phyloP scores from a whole-genome alignment of 768 basidiomycete species.

The Agaricus subrufescens region DNA sequence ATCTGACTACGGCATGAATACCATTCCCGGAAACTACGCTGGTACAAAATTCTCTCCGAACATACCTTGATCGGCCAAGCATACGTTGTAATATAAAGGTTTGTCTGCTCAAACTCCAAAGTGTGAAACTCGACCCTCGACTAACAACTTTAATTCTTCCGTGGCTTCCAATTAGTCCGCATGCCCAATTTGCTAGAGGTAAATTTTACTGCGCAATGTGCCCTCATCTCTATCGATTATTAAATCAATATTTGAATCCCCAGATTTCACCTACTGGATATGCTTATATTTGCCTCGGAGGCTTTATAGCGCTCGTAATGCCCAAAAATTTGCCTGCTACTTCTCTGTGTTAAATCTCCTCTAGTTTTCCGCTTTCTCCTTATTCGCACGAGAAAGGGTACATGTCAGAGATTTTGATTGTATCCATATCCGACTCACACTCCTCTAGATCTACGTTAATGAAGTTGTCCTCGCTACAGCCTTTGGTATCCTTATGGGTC shows the following conservation, averaged over 20 bases:
- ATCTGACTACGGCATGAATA: too few species aligned
- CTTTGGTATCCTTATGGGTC: conserved; percentile 64
- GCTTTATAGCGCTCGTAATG: conserved; percentile 38
- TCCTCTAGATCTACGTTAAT: conserved; percentile 70
- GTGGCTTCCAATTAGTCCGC: too few species aligned
- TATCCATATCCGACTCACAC: background rate
- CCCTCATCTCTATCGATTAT: background rate
- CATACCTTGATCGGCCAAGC: too few species aligned
- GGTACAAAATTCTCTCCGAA: too few species aligned
- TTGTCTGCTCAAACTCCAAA: too few species aligned
- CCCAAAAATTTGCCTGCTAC: background rate
- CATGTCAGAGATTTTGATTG: conserved; percentile 1
- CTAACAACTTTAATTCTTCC: too few species aligned
- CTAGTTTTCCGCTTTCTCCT: conserved; percentile 81
- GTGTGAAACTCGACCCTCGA: too few species aligned
- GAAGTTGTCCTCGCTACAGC: conserved; percentile 90
- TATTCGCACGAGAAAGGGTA: conserved; percentile 83
- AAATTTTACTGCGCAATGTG: conserved; percentile 11
- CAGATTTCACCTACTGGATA: conserved; percentile 50
- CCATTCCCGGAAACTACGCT: too few species aligned
- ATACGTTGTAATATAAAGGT: too few species aligned
- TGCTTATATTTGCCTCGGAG: conserved; percentile 62
- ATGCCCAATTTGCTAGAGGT: conserved; percentile 28
- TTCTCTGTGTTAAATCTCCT: background rate
- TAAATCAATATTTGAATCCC: background rate